Conservation (phyloP, 768 basidiomycete genomes). For the Rhodotorula babjevae region DNA sequence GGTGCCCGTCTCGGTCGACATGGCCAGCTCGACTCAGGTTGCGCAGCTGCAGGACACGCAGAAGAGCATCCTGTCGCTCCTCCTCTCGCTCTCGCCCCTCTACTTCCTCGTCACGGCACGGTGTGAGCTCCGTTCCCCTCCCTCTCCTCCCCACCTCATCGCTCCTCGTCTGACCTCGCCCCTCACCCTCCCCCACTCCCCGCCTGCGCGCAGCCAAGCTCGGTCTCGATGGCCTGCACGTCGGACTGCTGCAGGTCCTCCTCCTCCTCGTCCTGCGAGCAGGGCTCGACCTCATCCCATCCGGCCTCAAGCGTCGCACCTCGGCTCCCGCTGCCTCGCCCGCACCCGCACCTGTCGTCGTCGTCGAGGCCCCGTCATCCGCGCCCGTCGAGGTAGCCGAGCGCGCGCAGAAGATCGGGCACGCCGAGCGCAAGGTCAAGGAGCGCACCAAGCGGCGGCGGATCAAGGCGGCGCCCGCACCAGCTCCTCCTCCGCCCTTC, state of each 20-base stretch:
- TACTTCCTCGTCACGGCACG: constrained; percentile 15
- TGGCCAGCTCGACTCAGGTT: not conserved
- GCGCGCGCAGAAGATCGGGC: not conserved
- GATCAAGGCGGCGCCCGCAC: not conserved
- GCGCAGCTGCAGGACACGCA: constrained; percentile 12
- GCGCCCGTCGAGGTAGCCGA: no score
- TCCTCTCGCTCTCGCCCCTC: constrained; percentile 6
- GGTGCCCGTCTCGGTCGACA: not conserved
- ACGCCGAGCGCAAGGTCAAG: not conserved
- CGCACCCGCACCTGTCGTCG: not conserved
- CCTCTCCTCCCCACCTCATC: not conserved
- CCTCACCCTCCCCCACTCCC: no score
- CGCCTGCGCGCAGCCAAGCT: constrained; percentile 7
- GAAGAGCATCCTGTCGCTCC: constrained; percentile 12
- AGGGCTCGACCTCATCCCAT: constrained; percentile 3
- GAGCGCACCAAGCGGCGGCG: not conserved
- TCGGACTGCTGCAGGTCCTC: constrained; percentile 36
- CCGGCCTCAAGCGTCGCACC: not conserved
- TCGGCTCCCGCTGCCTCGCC: not conserved
- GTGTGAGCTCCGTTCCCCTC: not conserved
- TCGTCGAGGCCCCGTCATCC: not conserved
- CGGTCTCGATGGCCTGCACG: constrained; percentile 36
- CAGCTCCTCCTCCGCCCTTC: constrained; percentile 12
- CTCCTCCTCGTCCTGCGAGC: constrained; percentile 27
- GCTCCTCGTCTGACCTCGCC: not conserved